Base-by-base conservation (phyloP, 2,329 filamentous ascomycete species). In the Fusarium brachygibbosum region DNA sequence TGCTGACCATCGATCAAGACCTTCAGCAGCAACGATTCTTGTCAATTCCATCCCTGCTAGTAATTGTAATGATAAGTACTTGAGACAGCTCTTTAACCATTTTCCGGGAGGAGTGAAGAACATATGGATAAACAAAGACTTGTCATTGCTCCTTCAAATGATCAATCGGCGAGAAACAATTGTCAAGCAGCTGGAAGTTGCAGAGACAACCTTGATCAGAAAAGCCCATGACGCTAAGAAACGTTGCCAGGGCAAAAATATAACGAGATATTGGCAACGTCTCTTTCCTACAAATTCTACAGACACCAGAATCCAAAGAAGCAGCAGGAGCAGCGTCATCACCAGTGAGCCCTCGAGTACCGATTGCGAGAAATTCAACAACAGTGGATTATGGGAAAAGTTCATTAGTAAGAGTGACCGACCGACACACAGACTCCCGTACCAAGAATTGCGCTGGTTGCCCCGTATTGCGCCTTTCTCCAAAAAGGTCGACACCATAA, bases 71-170 rank as follows among this genome's bases (percentile, higher is more conserved):
- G 87, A 93, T 57, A 90, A 97, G 56, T 92, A 93, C 2, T 85
- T 99, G 12, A 87, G 90, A 59, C 91, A 90, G 1, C 83, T 99
- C 1, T 98, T 97, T 76, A 95, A 98, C 77, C 94, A 98, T 4
- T 98, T 98, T 72, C 96, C 96, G 0, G 96, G 96, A 32, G 96
- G 95, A 38, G 91, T 98, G 76, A 90, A 93, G 63, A 98, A 98
- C 73, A 93, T 99, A 51, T 99, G 95, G 94, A 90, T 98, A 74
- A 98, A 98, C 65, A 88, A 94, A 64, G 93, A 98, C 77, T 91
- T 93, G 71, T 93, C 94, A 53, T 88, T 90, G 25, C 86, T 99
- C 16, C 87, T 93, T 58, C 91, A 94, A 66, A 98, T 98, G 79
- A 91, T 98, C 53, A 87, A 92, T 54, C 82, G 88, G 69, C 87